A percentile compares a stretch with the other conserved stretches of the same genome.
phyloP scores from a whole-genome alignment of 2,329 filamentous ascomycete species.

The Beauveria sp. region DNA sequence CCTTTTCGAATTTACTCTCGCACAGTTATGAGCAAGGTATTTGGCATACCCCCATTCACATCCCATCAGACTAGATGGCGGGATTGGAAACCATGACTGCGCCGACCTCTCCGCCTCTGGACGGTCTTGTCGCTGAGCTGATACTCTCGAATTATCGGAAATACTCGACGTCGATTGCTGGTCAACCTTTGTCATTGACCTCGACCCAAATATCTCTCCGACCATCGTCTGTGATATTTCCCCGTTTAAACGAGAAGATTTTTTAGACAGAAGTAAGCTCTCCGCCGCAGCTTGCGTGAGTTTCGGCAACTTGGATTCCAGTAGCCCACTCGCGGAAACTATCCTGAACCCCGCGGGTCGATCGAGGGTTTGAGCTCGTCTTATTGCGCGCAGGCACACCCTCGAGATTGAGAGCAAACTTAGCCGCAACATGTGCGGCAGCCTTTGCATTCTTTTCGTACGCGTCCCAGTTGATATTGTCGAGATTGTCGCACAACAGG shows the following conservation, averaged over 20 bases:
- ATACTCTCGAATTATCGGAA: no score
- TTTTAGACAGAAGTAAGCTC: slow-evolving; percentile 14
- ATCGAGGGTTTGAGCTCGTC: slow-evolving; percentile 21
- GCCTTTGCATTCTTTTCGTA: slow-evolving; percentile 31
- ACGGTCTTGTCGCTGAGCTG: no score
- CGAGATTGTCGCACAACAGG: slow-evolving; percentile 30
- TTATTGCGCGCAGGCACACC: slow-evolving; percentile 26
- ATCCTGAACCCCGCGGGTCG: slow-evolving; percentile 18
- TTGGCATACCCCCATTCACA: no score
- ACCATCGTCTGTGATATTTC: neutral
- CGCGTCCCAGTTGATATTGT: slow-evolving; percentile 35
- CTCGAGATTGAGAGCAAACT: slow-evolving; percentile 28
- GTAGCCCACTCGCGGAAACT: slow-evolving; percentile 21
- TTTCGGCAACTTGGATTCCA: slow-evolving; percentile 19
- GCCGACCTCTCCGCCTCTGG: no score
- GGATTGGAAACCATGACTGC: no score
- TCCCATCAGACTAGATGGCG: no score
- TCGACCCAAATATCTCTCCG: neutral
- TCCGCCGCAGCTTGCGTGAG: slow-evolving; percentile 22
- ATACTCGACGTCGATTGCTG: neutral
- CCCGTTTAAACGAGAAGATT: neutral
- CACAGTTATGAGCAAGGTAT: no score
- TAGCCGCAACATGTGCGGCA: slow-evolving; percentile 44
- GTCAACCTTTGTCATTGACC: neutral
- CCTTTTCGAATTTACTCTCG: no score